A percentile compares a stretch with the other conserved stretches of the same genome.
Conservation (phyloP, 371 early-diverging fungal species). For the Mortierella sp. region DNA sequence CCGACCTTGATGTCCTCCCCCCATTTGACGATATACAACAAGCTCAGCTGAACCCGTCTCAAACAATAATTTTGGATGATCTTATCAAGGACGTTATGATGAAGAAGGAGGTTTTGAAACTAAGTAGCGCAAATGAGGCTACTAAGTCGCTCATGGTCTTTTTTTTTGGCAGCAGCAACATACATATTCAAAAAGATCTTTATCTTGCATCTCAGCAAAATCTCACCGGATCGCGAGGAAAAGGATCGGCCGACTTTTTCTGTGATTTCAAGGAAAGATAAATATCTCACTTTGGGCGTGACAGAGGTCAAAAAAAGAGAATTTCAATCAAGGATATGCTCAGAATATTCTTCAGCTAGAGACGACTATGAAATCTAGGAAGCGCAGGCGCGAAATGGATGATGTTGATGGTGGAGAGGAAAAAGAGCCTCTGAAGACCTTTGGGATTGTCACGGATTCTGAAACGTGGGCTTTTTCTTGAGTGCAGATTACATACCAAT, state of each 20-base stretch:
- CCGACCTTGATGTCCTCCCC: no score
- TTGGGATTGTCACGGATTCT: slow-evolving; percentile 17
- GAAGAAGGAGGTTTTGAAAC: no score
- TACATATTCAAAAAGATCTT: no score
- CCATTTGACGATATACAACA: no score
- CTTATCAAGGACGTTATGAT: no score
- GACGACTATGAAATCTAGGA: slow-evolving; percentile 6
- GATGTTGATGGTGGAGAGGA: background rate
- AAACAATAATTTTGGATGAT: no score
- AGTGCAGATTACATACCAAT: background rate
- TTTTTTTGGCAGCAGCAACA: no score
- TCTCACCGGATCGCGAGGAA: background rate
- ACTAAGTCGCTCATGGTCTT: no score
- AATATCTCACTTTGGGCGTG: background rate
- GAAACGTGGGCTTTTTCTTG: slow-evolving; percentile 20
- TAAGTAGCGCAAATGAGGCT: no score
- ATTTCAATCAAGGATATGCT: slow-evolving; percentile 13
- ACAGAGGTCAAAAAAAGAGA: slow-evolving; percentile 14
- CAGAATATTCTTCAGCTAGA: slow-evolving; percentile 13
- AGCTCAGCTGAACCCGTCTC: no score
- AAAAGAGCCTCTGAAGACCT: background rate
- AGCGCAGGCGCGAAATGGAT: slow-evolving; percentile 3
- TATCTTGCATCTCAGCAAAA: no score
- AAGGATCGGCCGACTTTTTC: background rate
- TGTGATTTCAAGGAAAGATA: background rate